Base-by-base conservation (phyloP, 306 rosid genomes). In the Sphenostylis stenocarpa region DNA sequence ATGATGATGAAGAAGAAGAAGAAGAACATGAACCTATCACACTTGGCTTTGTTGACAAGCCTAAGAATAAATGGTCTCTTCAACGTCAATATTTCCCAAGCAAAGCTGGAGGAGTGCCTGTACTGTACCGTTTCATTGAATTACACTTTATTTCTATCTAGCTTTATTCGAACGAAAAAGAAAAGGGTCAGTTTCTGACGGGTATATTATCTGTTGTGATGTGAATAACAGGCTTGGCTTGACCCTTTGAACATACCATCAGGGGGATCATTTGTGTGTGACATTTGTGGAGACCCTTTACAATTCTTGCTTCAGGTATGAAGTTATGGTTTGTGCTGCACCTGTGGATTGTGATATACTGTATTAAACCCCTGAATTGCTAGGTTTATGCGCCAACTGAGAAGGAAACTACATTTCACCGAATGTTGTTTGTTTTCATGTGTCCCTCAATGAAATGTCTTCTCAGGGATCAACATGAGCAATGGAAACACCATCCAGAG, bases 101-200 rank as follows among this genome's bases (percentile, higher is more conserved):
- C 86, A 94, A 92, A 87, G 96, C 95, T 69, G 97, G 98, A 52
- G 96, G 98, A 21, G 80, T 86, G 61, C 98, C 97, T 36, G 97
- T 94, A 85, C 26, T 77, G 19, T 73, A 52, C 68, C 36, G 20
- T 61, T 63, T 53, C 38, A 57, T 80, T 47, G 3, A 48, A 26
- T 61, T 48, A 8, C 61, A n/a, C 7, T 1, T 57, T 64, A 64
- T 6, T 39, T 47, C 7, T 70, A 4, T 26, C 29, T 48, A 71
- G 24, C 38, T 41, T 44, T 60, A 60, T 10, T 45, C 11, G n/a
- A 51, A 11, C 21, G 29, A 53, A 65, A n/a, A 8, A 12, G 8
- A 10, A 9, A 43, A 48, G 38, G 14, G 62, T 28, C 13, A 11
- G 15, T 76, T 23, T 49, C 38, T 67, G 24, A 78, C 47, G 41